Conservation (phyloP, 768 basidiomycete species). For the Boletus tylopilopsis region DNA sequence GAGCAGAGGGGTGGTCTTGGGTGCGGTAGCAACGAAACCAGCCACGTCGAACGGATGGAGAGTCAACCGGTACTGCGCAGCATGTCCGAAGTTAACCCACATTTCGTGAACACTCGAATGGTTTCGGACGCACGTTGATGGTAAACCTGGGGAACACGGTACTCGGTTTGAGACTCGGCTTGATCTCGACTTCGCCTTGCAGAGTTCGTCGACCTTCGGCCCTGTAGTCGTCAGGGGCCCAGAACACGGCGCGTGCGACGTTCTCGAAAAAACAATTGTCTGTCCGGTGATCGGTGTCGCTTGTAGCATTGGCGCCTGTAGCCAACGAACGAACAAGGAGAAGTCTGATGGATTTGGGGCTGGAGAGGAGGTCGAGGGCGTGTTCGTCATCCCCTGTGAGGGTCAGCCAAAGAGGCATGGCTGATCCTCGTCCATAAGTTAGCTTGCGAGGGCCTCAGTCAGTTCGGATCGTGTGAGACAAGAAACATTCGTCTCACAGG, state of each 20-base stretch:
- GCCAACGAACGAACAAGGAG: slow-evolving; percentile 45
- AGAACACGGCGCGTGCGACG: slow-evolving; percentile 48
- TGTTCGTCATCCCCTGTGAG: slow-evolving; percentile 42
- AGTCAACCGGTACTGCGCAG: slow-evolving; percentile 39
- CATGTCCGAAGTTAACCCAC: too few species aligned
- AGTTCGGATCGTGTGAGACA: neutral
- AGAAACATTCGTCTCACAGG: slow-evolving; percentile 37
- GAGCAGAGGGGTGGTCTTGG: slow-evolving; percentile 31
- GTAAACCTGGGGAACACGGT: slow-evolving; percentile 45
- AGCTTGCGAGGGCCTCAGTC: slow-evolving; percentile 35
- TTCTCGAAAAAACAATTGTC: slow-evolving; percentile 44
- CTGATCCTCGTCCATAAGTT: slow-evolving; percentile 46
- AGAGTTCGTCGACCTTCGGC: slow-evolving; percentile 35
- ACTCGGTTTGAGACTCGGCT: slow-evolving; percentile 40
- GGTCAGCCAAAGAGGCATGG: slow-evolving; percentile 50
- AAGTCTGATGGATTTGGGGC: slow-evolving; percentile 37
- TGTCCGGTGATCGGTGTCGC: slow-evolving; percentile 35
- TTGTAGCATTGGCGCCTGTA: slow-evolving; percentile 47
- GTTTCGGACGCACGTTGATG: slow-evolving; percentile 37
- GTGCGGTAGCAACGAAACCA: slow-evolving; percentile 36
- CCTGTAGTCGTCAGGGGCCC: slow-evolving; percentile 31
- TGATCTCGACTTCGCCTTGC: slow-evolving; percentile 51
- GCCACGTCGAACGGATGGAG: slow-evolving; percentile 41
- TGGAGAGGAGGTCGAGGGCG: slow-evolving; percentile 49
- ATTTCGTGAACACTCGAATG: neutral